Evolutionary conservation across 2,329 filamentous ascomycete species (phyloP).

Genomic region (Daldinia sp.): DNA sequence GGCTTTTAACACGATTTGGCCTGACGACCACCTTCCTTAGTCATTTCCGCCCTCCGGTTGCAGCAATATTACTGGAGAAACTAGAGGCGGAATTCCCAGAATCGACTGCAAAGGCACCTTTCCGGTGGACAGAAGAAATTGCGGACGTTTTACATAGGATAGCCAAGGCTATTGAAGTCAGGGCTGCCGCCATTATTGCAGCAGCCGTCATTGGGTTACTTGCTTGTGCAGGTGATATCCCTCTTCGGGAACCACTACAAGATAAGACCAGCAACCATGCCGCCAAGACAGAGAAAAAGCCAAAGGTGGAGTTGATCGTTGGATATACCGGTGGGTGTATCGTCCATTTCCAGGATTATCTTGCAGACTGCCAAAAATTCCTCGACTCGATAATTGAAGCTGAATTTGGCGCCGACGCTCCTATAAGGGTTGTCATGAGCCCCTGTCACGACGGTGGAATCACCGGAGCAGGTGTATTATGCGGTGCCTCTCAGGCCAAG

Average conservation of each 20-base stretch:
- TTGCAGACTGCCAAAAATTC: constrained; percentile 75
- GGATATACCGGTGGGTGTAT: constrained; percentile 86
- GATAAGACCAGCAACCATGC: constrained; percentile 21
- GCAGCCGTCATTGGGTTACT: constrained; percentile 78
- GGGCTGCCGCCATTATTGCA: constrained; percentile 80
- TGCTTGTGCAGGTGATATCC: constrained; percentile 75
- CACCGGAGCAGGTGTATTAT: constrained; percentile 71
- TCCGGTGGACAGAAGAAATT: constrained; percentile 72
- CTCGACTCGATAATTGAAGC: constrained; percentile 66
- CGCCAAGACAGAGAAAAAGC: constrained; percentile 18
- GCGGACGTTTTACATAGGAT: constrained; percentile 73
- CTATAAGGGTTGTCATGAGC: constrained; percentile 61
- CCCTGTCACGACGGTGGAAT: constrained; percentile 73
- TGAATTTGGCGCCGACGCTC: constrained; percentile 54
- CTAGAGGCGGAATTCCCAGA: constrained; percentile 67
- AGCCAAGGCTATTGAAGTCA: constrained; percentile 75
- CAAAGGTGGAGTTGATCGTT: constrained; percentile 72
- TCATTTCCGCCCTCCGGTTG: constrained; percentile 70
- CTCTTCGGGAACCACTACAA: constrained; percentile 44
- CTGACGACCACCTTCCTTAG: constrained; percentile 80
- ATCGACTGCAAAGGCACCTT: constrained; percentile 59
- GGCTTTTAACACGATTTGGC: constrained; percentile 69
- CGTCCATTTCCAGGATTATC: constrained; percentile 80
- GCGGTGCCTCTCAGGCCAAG: constrained; percentile 58
- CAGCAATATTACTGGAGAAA: constrained; percentile 58